phyloP scores from a whole-genome alignment of 1,284 basidiomycete species.

The Irpex sp. region DNA sequence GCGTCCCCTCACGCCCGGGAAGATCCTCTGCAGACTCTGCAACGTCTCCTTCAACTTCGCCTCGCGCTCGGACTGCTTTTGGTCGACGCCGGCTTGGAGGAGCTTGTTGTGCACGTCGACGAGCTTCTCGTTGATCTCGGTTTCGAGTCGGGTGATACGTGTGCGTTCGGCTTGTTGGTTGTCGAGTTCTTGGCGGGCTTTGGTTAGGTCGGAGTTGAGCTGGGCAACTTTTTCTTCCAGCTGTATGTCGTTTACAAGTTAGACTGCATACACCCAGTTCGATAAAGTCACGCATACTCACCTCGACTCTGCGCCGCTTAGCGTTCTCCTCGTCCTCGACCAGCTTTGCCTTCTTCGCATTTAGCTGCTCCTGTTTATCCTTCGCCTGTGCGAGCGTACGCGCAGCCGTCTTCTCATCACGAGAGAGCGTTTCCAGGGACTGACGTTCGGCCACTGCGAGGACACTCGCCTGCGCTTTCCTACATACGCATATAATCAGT shows the following conservation, averaged over 20 bases:
- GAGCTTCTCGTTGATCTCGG: conserved; percentile 89
- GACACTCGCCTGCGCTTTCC: conserved; percentile 75
- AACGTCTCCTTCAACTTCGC: conserved; percentile 84
- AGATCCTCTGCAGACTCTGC: conserved; percentile 79
- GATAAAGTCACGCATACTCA: no score
- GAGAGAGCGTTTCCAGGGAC: conserved; percentile 74
- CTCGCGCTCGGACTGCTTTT: conserved; percentile 84
- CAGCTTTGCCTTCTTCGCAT: conserved; percentile 60
- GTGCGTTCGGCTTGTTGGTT: conserved; percentile 73
- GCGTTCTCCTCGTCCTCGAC: conserved; percentile 56
- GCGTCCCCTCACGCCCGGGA: conserved; percentile 88
- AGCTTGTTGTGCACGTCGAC: conserved; percentile 82
- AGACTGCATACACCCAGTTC: conserved; percentile 1
- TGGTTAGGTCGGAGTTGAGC: conserved; percentile 51
- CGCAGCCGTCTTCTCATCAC: conserved; percentile 76
- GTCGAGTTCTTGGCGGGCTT: conserved; percentile 67
- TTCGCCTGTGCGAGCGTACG: conserved; percentile 67
- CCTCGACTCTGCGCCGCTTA: conserved; percentile 57
- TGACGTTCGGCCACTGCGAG: conserved; percentile 88
- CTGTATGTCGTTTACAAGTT: conserved; percentile 30
- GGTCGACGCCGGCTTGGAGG: conserved; percentile 84
- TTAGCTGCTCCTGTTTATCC: conserved; percentile 65
- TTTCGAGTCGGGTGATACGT: conserved; percentile 75
- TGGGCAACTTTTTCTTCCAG: conserved; percentile 56
- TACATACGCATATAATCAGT: conserved; percentile 27